Conservation (phyloP, 306 rosid genomes). For the Trifolium repens region DNA sequence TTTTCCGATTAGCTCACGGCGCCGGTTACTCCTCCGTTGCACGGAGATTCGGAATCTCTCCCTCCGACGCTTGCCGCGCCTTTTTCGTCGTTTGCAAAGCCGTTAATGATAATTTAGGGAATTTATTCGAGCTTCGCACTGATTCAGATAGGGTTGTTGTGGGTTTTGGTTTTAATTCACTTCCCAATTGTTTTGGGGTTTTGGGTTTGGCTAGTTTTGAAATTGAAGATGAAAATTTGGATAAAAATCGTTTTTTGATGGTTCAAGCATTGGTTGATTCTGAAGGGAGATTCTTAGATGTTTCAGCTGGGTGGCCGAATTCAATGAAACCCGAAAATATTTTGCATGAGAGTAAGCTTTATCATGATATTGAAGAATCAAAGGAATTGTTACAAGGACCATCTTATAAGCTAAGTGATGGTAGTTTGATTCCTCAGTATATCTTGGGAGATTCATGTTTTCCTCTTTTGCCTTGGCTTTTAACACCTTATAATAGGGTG, state of each 20-base stretch:
- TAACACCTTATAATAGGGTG: conserved; percentile 66
- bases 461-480: conserved; percentile 82
- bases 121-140: conserved; percentile 65
- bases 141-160: conserved; percentile 50
- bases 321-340: conserved; percentile 60
- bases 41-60: conserved; percentile 62
- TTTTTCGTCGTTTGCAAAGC: conserved; percentile 65
- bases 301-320: conserved; percentile 90
- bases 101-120: conserved; percentile 51
- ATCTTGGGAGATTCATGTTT: conserved; percentile 76
- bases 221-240: conserved; percentile 47
- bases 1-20: conserved; percentile 77
- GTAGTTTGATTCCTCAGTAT: conserved; percentile 66
- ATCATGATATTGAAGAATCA: conserved; percentile 60
- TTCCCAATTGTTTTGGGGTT: conserved; percentile 81
- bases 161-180: conserved; percentile 70
- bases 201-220: conserved; percentile 62
- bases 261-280: conserved; percentile 85
- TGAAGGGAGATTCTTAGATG: conserved; percentile 75
- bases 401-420: conserved; percentile 55
- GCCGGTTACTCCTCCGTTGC: conserved; percentile 63
- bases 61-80: conserved; percentile 60
- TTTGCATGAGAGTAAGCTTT: conserved; percentile 73
- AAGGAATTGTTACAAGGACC: conserved; percentile 66
- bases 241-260: conserved; percentile 51